These are phyloP conservation scores for Lichtheimia hyalospora DNA, from an alignment of 371 early-diverging fungal species.

Conservation along the genomic window DNA sequence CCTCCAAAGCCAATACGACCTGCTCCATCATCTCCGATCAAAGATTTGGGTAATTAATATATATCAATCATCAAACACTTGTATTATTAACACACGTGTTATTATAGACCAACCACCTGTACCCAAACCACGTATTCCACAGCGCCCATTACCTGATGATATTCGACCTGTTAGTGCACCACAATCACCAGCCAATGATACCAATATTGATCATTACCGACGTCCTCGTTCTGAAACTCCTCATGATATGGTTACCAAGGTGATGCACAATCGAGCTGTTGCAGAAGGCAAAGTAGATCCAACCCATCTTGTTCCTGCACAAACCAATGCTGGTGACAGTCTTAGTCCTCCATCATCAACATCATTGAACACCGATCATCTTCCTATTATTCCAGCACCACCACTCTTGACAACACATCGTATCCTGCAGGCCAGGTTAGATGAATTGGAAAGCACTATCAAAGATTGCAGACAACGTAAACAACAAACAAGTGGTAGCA, in stretches of 20 bases:
- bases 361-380: conserved; percentile 28
- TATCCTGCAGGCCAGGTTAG: conserved; percentile 31
- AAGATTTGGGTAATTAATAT: background rate
- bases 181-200: background rate
- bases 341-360: conserved; percentile 27
- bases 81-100: background rate
- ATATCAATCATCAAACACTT: too few species aligned
- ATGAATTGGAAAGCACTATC: conserved; percentile 34
- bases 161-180: conserved; percentile 11
- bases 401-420: conserved; percentile 57
- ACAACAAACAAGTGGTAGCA: conserved; percentile 23
- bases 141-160: background rate
- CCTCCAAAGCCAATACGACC: conserved; percentile 10
- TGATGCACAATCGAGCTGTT: conserved; percentile 1
- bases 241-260: background rate
- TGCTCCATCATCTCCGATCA: conserved; percentile 2
- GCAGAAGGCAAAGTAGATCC: conserved; percentile 43
- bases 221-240: background rate
- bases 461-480: conserved; percentile 24
- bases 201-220: too few species aligned
- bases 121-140: background rate
- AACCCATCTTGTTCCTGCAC: conserved; percentile 43
- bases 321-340: conserved; percentile 47
- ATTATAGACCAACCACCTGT: background rate
- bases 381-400: conserved; percentile 55